Evolutionary conservation across 345 rosid species (phyloP), one percentile per base, ranked within the genome.

Genomic region (Leavenworthia alabamica): DNA sequence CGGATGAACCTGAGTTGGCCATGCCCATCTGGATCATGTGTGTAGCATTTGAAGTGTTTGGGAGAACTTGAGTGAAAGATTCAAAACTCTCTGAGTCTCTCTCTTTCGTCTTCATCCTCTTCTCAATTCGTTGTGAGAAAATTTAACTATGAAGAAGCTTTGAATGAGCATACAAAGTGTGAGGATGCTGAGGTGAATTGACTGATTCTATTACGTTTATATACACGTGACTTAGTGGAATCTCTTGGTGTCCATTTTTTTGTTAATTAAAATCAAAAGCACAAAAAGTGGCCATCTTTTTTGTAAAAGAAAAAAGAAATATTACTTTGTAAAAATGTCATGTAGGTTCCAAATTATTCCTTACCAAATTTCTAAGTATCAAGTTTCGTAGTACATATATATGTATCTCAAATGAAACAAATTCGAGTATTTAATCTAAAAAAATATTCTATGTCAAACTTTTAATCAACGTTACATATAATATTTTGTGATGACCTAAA

Each of bases 41-140:
- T 48, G 64, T n/a, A 1, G 29, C 11, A 44, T 74, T 85, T 92
- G 96, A 92, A 89, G 96, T 86, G 95, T 80, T 92, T 83, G 93
- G 93, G 86, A 60, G 84, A 92, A 92, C 90, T 65, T 56, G 56
- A 53, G 75, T 60, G 72, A 71, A 78, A 71, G 75, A 57, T 31
- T 56, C 70, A 20, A 13, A 42, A 57, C 39, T 62, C 58, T 62
- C 58, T 65, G 66, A 43, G 36, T 73, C 43, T 77, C 60, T 64
- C 66, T 74, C 57, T 62, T 65, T 68, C 57, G 13, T 13, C 50
- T 32, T 52, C 60, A 22, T 15, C 51, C 24, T 53, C 14, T 29
- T 67, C 26, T 64, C 20, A 26, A 20, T 62, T 61, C 14, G 52
- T 42, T 68, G 16, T 7, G 17, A 16, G 7, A 60, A 56, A 55